Percentiles rank a stretch among this genome's conserved stretches.
phyloP scores from a whole-genome alignment of 2,329 filamentous ascomycete species.

The Purpureocillium takamizusanense region DNA sequence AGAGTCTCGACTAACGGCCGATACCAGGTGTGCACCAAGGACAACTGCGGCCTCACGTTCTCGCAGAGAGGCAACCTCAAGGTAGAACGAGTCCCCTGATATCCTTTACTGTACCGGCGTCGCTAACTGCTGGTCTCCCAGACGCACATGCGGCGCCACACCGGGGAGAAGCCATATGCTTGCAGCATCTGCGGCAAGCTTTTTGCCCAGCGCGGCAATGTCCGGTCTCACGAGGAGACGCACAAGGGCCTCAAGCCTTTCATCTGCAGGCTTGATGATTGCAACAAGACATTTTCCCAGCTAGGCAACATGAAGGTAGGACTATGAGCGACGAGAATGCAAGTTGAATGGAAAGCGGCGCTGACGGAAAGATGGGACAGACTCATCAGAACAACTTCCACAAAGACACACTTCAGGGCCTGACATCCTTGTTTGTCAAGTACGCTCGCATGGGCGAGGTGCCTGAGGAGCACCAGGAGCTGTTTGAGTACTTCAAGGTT shows the following conservation, averaged over 20 bases:
- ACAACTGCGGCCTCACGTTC: conserved; percentile 69
- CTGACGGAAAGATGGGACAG: too few relatives aligned
- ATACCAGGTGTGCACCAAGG: conserved; percentile 56
- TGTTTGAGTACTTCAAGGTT: conserved; percentile 75
- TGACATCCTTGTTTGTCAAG: conserved; percentile 62
- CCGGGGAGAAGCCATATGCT: conserved; percentile 74
- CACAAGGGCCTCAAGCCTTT: conserved; percentile 73
- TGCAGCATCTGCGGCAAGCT: conserved; percentile 73
- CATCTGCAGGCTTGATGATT: conserved; percentile 72
- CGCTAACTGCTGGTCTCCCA: conserved; percentile 19
- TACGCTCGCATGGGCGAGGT: conserved; percentile 49
- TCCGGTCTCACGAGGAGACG: conserved; percentile 73
- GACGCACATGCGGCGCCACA: conserved; percentile 83
- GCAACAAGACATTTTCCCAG: conserved; percentile 81
- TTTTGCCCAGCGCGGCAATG: conserved; percentile 80
- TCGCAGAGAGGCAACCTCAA: conserved; percentile 88
- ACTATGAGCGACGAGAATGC: not conserved
- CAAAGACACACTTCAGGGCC: conserved; percentile 56
- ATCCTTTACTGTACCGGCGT: too few relatives aligned
- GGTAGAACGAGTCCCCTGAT: conserved; percentile 34
- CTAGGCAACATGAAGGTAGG: conserved; percentile 83
- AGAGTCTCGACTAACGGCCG: conserved; percentile 12
- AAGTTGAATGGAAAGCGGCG: too few relatives aligned
- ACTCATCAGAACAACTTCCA: conserved; percentile 95
- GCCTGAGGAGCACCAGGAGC: conserved; percentile 58